phyloP scores from a whole-genome alignment of 192 early-diverging fungal species.

The Entomortierella beljakovae region DNA sequence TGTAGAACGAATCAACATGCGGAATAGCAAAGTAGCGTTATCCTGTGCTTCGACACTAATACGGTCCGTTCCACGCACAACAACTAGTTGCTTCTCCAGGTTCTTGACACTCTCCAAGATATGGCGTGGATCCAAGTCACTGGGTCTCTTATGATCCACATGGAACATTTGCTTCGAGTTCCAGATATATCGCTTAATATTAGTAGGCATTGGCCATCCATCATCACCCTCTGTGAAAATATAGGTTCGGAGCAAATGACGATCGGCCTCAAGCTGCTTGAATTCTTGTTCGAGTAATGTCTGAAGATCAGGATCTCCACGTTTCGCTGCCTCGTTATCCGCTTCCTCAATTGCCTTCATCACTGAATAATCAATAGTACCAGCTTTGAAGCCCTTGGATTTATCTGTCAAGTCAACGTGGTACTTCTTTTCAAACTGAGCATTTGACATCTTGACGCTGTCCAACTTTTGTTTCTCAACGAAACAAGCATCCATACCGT shows the following conservation, averaged over 20 bases:
- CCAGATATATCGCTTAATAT: conserved; percentile 87
- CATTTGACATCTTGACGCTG: conserved; percentile 75
- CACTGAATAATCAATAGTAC: conserved; percentile 76
- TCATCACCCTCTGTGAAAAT: conserved; percentile 84
- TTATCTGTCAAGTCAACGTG: conserved; percentile 83
- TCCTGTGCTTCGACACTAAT: conserved; percentile 88
- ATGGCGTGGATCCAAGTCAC: conserved; percentile 88
- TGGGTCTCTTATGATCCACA: conserved; percentile 81
- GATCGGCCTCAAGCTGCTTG: conserved; percentile 79
- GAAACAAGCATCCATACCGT: conserved; percentile 95
- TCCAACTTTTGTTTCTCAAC: conserved; percentile 88
- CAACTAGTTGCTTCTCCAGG: conserved; percentile 77
- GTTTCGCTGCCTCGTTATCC: conserved; percentile 56
- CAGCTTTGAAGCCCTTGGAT: conserved; percentile 71
- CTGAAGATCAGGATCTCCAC: conserved; percentile 35
- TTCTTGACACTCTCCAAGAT: conserved; percentile 79
- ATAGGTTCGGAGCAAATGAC: conserved; percentile 77
- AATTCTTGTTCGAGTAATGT: conserved; percentile 84
- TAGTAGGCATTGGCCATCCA: conserved; percentile 91
- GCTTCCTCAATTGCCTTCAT: conserved; percentile 82
- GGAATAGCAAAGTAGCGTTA: conserved; percentile 95
- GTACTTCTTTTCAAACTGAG: conserved; percentile 82
- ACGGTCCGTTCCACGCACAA: conserved; percentile 90
- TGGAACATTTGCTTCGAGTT: conserved; percentile 94
- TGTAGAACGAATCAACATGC: conserved; percentile 82